A percentile compares a stretch with the other conserved stretches of the same genome.
Evolutionary conservation across 1,284 basidiomycete genomes (phyloP).

Genomic region (Coriolopsis trogii): DNA sequence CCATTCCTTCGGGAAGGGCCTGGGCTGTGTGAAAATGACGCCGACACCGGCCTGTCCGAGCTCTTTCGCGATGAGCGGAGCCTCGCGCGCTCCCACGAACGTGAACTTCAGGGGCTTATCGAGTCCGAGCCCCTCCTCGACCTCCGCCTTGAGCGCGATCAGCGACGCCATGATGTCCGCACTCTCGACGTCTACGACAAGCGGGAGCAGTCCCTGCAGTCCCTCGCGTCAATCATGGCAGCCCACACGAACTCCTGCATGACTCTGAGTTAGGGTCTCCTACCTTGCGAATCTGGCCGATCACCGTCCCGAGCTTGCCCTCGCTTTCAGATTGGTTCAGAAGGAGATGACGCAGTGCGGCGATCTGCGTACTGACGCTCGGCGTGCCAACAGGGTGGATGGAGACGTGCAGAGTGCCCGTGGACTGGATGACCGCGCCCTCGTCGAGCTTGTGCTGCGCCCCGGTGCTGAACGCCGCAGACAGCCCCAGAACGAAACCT

Average conservation of each 20-base stretch:
- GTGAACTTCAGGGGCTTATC: conserved; percentile 52
- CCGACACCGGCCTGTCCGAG: conserved; percentile 73
- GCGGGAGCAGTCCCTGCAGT: conserved; percentile 47
- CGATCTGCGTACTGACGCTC: conserved; percentile 67
- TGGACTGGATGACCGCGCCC: conserved; percentile 69
- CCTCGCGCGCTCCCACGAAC: conserved; percentile 72
- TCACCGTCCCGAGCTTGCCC: conserved; percentile 54
- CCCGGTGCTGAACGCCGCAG: conserved; percentile 66
- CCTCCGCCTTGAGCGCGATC: conserved; percentile 71
- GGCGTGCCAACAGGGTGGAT: conserved; percentile 36
- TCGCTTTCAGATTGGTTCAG: conserved; percentile 44
- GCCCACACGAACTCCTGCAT: background rate
- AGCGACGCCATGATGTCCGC: conserved; percentile 83
- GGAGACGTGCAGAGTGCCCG: conserved; percentile 67
- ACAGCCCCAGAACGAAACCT: conserved; percentile 69
- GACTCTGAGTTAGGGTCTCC: too few species aligned
- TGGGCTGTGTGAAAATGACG: conserved; percentile 65
- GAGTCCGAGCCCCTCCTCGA: conserved; percentile 52
- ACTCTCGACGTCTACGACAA: conserved; percentile 58
- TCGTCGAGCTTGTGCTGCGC: conserved; percentile 63
- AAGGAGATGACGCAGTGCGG: conserved; percentile 64
- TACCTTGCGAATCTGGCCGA: conserved; percentile 58
- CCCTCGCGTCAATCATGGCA: background rate
- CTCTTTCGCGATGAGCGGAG: conserved; percentile 75
- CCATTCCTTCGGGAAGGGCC: conserved; percentile 64